Evolutionary conservation across 257 asterid species (phyloP), one percentile per base, ranked within the genome.

Genomic region (Hygrophila difformis): DNA sequence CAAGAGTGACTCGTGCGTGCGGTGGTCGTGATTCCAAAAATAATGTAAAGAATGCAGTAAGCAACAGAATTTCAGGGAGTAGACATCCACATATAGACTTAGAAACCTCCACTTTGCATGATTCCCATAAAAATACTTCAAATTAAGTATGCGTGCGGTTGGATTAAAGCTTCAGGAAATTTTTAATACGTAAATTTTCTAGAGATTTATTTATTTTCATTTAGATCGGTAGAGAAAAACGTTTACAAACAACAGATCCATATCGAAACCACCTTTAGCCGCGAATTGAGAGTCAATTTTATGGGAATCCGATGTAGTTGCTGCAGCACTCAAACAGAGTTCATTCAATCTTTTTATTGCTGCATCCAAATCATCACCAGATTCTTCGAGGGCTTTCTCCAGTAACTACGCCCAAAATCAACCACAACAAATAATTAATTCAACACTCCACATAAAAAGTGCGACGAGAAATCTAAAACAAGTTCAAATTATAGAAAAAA

Each of bases 301-400:
- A 55, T 61, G 78, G 47, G 69, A 55, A 57, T 56, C 70, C 56
- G 84, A 60, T 54, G 75, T 55, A 66, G 69, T 68, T 39, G 61
- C 47, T 4, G 63, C 70, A 54, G 83, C 65, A 58, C 78, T 76
- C 81, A 89, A 70, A 12, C 85, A 72, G 55, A 89, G 97, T 55
- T 85, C 85, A 29, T 85, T 75, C 52, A 89, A 60, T 59, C 83
- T 71, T 68, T 65, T 79, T 58, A 89, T 85, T 20, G 97, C 81
- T 44, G 81, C 73, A 73, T 89, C 94, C 74, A 89, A 49, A 70
- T 89, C 93, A 57, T 63, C 70, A 23, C 77, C 70, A 42, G 76
- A 73, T 61, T 68, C 94, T 69, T 82, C 82, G n/a, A 89, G 85
- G 47, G 79, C 87, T 60, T 63, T 72, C 63, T 79, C 96, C 57